phyloP scores from a whole-genome alignment of 2,329 filamentous ascomycete species.

The Pestalotiopsis sp. region DNA sequence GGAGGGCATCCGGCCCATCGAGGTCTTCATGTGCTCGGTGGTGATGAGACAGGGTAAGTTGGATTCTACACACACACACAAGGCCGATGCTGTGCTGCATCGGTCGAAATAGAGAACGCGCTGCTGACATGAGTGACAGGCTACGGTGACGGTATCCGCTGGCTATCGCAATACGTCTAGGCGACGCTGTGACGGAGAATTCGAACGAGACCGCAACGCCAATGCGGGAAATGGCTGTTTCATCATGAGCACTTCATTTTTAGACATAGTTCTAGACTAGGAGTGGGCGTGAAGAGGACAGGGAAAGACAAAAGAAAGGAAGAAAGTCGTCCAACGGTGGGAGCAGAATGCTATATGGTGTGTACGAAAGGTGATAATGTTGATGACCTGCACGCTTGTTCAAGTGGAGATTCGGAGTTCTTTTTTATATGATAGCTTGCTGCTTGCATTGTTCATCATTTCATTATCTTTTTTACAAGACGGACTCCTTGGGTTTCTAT shows the following conservation, averaged over 20 bases:
- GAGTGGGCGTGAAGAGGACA: neutral
- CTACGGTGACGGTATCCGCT: constrained; percentile 88
- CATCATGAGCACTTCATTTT: neutral
- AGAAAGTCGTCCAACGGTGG: neutral
- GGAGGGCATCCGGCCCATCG: constrained; percentile 91
- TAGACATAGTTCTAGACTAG: neutral
- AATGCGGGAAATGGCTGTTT: neutral
- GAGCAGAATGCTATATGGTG: neutral
- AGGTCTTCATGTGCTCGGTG: constrained; percentile 99
- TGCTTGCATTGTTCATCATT: constrained; percentile 8
- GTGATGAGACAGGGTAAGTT: constrained; percentile 89
- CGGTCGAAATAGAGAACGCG: constrained; percentile 13
- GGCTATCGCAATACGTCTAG: constrained; percentile 91
- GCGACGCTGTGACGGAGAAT: constrained; percentile 16
- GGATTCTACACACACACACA: constrained; percentile 9
- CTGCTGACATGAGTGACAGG: constrained; percentile 44
- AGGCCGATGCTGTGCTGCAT: neutral
- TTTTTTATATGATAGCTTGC: constrained; percentile 11
- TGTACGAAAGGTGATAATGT: constrained; percentile 8
- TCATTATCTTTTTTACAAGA: constrained; percentile 6
- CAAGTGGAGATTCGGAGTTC: constrained; percentile 10
- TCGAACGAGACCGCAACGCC: neutral
- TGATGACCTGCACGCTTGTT: constrained; percentile 9
- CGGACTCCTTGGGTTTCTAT: constrained; percentile 9
- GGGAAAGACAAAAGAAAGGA: neutral